Evolutionary conservation across 805 yeast genomes (phyloP).

Genomic region (Candida maris): DNA sequence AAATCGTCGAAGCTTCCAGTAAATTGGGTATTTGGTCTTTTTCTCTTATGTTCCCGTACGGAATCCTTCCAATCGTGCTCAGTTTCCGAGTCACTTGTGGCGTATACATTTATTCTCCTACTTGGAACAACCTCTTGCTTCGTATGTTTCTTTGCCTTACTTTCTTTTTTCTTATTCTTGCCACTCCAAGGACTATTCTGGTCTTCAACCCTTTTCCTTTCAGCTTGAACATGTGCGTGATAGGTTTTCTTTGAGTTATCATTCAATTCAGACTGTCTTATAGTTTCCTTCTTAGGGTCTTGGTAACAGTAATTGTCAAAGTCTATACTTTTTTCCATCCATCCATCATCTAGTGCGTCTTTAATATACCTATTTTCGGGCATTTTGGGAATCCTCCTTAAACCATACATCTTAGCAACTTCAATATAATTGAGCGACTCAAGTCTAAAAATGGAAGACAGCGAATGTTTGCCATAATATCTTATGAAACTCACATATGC

Average conservation of each 20-base stretch:
- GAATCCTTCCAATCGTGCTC: constrained; percentile 86
- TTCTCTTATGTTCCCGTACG: constrained; percentile 61
- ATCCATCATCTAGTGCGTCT: constrained; percentile 65
- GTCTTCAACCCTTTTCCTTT: constrained; percentile 45
- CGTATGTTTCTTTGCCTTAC: constrained; percentile 67
- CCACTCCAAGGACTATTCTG: constrained; percentile 78
- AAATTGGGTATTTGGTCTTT: constrained; percentile 36
- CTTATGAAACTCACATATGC: constrained; percentile 81
- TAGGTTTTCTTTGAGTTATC: constrained; percentile 37
- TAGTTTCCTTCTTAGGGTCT: constrained; percentile 60
- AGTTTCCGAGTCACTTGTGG: constrained; percentile 37
- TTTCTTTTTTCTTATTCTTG: constrained; percentile 53
- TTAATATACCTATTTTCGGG: constrained; percentile 71
- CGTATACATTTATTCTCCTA: constrained; percentile 44
- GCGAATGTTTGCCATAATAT: constrained; percentile 84
- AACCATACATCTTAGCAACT: constrained; percentile 72
- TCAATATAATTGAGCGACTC: constrained; percentile 67
- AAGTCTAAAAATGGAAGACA: constrained; percentile 81
- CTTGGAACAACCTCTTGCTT: constrained; percentile 49
- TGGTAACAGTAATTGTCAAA: constrained; percentile 64
- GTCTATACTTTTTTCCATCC: constrained; percentile 59
- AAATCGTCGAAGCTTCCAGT: constrained; percentile 50
- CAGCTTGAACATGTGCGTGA: no score
- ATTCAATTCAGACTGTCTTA: constrained; percentile 56
- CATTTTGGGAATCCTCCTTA: constrained; percentile 86